Evolutionary conservation across 225 moss, liverwort and hornwort species (phyloP).

Genomic region (Neckera pumila): DNA sequence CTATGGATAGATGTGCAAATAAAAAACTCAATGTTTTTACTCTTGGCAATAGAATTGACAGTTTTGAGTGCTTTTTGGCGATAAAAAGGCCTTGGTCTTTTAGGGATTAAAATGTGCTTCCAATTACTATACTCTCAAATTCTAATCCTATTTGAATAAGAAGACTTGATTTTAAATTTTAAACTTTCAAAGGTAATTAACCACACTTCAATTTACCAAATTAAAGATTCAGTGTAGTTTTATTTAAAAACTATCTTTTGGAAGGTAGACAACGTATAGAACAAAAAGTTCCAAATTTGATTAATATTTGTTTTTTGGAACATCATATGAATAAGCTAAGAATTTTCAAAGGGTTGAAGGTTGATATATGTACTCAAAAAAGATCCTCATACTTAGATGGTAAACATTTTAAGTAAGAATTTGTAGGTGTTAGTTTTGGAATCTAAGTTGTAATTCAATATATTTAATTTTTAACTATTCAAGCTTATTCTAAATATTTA

Average conservation of each 20-base stretch:
- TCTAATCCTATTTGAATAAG: too few relatives aligned
- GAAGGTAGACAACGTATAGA: too few relatives aligned
- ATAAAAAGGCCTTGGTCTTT: too few relatives aligned
- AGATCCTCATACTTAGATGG: not conserved
- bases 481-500: not conserved
- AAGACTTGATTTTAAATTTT: not conserved
- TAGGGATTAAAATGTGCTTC: not conserved
- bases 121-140: not conserved
- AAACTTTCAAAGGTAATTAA: not conserved
- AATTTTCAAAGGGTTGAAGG: not conserved
- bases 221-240: not conserved
- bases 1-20: too few relatives aligned
- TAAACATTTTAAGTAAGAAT: not conserved
- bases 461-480: not conserved
- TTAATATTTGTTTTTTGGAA: not conserved
- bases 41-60: too few relatives aligned
- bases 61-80: too few relatives aligned
- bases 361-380: not conserved
- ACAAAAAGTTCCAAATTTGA: not conserved
- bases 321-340: not conserved
- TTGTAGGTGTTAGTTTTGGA: not conserved
- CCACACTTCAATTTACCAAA: accelerated
- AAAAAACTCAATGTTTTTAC: too few relatives aligned
- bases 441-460: not conserved
- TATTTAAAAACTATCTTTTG: too few relatives aligned